These are phyloP conservation scores for Selaginella moellendorffii DNA, from an alignment of 75 land plant genomes.

Conservation along the genomic window DNA sequence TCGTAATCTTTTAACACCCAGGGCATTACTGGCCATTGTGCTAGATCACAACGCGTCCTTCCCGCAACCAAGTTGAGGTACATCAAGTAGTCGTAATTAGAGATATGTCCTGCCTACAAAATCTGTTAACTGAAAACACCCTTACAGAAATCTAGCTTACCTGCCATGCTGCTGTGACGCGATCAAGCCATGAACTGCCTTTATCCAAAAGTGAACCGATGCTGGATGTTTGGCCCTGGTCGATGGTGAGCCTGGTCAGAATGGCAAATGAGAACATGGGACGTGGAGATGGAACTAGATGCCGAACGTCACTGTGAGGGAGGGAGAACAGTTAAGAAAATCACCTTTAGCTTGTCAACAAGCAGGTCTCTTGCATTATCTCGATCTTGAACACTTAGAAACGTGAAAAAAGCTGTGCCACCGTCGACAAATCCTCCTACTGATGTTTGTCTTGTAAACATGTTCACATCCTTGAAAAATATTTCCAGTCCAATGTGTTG, in stretches of 20 bases:
- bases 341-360: conserved; percentile 23
- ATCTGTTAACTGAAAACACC: conserved; percentile 1
- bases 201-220: conserved; percentile 25
- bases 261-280: no score
- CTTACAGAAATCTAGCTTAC: conserved; percentile 8
- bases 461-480: conserved; percentile 24
- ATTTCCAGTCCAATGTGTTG: conserved; percentile 29
- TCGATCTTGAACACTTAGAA: conserved; percentile 23
- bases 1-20: conserved; percentile 33
- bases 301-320: no score
- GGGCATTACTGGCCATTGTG: conserved; percentile 47
- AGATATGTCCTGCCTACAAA: conserved; percentile 27
- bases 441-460: conserved; percentile 3
- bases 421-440: conserved; percentile 17
- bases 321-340: no score
- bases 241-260: neutral
- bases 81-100: conserved; percentile 37
- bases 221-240: conserved; percentile 14
- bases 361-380: conserved; percentile 11
- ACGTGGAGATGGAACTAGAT: no score
- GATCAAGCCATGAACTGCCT: conserved; percentile 20
- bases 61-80: conserved; percentile 42
- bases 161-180: conserved; percentile 33
- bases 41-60: conserved; percentile 39
- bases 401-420: conserved; percentile 34